phyloP scores from a whole-genome alignment of 2,329 filamentous ascomycete genomes.

The Polychaeton citri region DNA sequence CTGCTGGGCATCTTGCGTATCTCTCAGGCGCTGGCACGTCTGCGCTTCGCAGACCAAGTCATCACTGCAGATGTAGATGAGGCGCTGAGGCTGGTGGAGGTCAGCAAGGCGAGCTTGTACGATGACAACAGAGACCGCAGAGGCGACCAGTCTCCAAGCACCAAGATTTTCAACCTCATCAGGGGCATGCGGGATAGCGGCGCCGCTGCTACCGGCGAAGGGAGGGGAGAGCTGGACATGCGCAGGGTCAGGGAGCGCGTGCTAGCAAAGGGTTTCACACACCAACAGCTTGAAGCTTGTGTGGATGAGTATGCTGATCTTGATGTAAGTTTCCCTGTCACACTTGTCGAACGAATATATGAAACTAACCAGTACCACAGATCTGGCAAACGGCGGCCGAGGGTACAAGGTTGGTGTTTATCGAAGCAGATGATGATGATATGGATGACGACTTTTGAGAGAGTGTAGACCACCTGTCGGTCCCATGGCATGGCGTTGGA shows the following conservation, averaged over 20 bases:
- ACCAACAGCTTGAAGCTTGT: slow-evolving; percentile 76
- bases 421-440: slow-evolving; percentile 37
- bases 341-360: not conserved
- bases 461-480: too few relatives aligned
- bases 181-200: slow-evolving; percentile 76
- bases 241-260: slow-evolving; percentile 82
- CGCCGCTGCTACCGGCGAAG: slow-evolving; percentile 64
- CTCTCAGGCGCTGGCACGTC: slow-evolving; percentile 80
- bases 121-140: slow-evolving; percentile 48
- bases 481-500: too few relatives aligned
- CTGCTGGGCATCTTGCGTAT: slow-evolving; percentile 85
- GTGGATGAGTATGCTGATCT: slow-evolving; percentile 80
- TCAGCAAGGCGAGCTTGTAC: slow-evolving; percentile 83
- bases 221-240: slow-evolving; percentile 67
- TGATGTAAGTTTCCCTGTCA: slow-evolving; percentile 55
- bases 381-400: slow-evolving; percentile 44
- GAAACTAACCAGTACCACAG: slow-evolving; percentile 24
- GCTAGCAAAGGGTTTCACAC: slow-evolving; percentile 90
- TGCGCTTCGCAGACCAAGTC: slow-evolving; percentile 77
- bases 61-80: slow-evolving; percentile 92
- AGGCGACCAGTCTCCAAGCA: slow-evolving; percentile 65
- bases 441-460: slow-evolving; percentile 18
- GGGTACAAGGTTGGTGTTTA: slow-evolving; percentile 41
- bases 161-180: slow-evolving; percentile 90
- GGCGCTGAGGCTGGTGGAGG: slow-evolving; percentile 77